phyloP scores from a whole-genome alignment of 2,329 filamentous ascomycete species.

The Mycosphaerella arachidis region DNA sequence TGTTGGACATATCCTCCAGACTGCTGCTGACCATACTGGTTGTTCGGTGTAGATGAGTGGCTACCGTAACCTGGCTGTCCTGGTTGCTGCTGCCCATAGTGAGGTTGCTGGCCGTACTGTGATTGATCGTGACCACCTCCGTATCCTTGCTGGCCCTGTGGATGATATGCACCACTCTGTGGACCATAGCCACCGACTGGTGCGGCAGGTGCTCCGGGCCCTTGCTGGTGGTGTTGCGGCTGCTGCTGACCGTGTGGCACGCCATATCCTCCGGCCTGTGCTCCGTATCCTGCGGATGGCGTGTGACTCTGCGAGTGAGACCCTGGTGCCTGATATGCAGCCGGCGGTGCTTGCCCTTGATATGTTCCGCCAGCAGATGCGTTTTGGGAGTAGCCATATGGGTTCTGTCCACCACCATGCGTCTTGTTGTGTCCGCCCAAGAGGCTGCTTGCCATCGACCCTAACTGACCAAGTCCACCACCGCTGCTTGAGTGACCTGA shows the following conservation, averaged over 20 bases:
- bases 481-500: slow-evolving; percentile 17
- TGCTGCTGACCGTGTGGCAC: slow-evolving; percentile 18
- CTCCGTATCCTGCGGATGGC: slow-evolving; percentile 18
- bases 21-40: slow-evolving; percentile 15
- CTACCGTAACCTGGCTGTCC: slow-evolving; percentile 14
- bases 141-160: slow-evolving; percentile 21
- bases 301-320: slow-evolving; percentile 12
- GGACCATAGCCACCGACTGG: slow-evolving; percentile 8
- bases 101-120: slow-evolving; percentile 24
- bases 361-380: slow-evolving; percentile 31
- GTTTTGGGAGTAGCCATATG: slow-evolving; percentile 37
- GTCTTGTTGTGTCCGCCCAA: slow-evolving; percentile 31
- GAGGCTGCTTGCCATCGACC: slow-evolving; percentile 28
- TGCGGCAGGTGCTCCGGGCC: slow-evolving; percentile 2
- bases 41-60: slow-evolving; percentile 12
- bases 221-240: slow-evolving; percentile 14
- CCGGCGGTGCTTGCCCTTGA: slow-evolving; percentile 34
- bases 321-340: slow-evolving; percentile 30
- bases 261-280: slow-evolving; percentile 21
- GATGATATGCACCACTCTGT: slow-evolving; percentile 11
- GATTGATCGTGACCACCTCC: slow-evolving; percentile 17
- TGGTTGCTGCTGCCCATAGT: slow-evolving; percentile 16
- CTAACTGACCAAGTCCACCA: slow-evolving; percentile 25
- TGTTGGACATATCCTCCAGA: slow-evolving; percentile 10
- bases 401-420: slow-evolving; percentile 23